Evolutionary conservation across 1,139 yeast genomes (phyloP).

Genomic region (Candida tunisiensis): DNA sequence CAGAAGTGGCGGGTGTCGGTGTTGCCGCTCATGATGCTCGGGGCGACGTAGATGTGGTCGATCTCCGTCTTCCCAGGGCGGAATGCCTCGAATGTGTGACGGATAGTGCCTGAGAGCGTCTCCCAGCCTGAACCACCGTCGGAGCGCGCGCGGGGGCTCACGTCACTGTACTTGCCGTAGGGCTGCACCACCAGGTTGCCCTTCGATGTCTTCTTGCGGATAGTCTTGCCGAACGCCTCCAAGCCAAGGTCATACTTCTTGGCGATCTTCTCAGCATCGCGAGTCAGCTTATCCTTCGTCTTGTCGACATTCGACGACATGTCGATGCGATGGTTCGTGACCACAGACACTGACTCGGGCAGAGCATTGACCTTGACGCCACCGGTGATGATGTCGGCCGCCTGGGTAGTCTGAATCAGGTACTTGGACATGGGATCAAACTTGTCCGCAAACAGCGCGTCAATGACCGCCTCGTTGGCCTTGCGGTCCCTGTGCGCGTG

Average conservation of each 20-base stretch:
- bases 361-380: conserved; percentile 60
- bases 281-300: conserved; percentile 24
- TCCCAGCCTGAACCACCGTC: conserved; percentile 35
- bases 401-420: conserved; percentile 46
- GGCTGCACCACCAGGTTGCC: conserved; percentile 26
- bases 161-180: too few relatives aligned
- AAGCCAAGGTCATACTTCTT: conserved; percentile 30
- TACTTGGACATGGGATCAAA: conserved; percentile 12
- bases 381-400: conserved; percentile 46
- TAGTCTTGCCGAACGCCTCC: conserved; percentile 12
- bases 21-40: conserved; percentile 59
- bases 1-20: conserved; percentile 76
- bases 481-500: conserved; percentile 8
- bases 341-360: conserved; percentile 46
- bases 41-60: conserved; percentile 39
- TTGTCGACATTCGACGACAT: conserved; percentile 30
- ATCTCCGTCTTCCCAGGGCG: too few relatives aligned
- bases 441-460: conserved; percentile 3
- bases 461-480: conserved; percentile 9
- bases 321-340: conserved; percentile 44
- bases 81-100: conserved; percentile 37
- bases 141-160: too few relatives aligned
- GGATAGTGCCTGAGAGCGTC: conserved; percentile 36
- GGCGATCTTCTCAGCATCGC: conserved; percentile 28
- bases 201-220: conserved; percentile 1